phyloP scores from a whole-genome alignment of 108 stramenopile species.

The Skeletonema costatum region DNA sequence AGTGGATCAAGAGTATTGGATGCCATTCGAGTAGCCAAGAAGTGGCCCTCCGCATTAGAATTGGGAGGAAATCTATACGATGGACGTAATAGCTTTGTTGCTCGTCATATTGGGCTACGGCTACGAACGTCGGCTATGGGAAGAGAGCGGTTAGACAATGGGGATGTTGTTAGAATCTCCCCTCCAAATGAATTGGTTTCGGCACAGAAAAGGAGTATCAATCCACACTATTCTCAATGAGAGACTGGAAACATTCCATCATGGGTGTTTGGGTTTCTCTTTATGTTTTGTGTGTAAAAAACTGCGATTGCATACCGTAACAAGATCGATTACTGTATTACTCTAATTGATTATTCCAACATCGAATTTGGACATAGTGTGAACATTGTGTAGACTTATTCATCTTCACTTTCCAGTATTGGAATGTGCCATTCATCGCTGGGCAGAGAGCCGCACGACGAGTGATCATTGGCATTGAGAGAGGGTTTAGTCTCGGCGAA shows the following conservation, averaged over 20 bases:
- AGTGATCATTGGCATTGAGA: constrained; percentile 17
- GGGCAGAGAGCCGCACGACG: constrained; percentile 22
- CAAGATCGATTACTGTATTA: neutral
- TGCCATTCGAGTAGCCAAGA: constrained; percentile 66
- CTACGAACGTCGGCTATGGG: constrained; percentile 32
- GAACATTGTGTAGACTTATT: neutral
- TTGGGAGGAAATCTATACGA: constrained; percentile 16
- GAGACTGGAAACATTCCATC: neutral
- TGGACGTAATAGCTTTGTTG: constrained; percentile 19
- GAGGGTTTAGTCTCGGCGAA: constrained; percentile 11
- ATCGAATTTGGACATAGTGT: too few species aligned
- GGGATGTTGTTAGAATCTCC: constrained; percentile 66
- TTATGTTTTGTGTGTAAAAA: neutral
- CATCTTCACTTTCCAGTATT: neutral
- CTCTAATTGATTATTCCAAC: neutral
- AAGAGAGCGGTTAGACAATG: constrained; percentile 58
- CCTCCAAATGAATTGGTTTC: constrained; percentile 25
- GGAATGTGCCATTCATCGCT: constrained; percentile 38
- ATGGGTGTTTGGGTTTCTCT: neutral
- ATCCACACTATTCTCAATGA: neutral
- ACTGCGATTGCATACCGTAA: neutral
- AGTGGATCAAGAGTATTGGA: constrained; percentile 78
- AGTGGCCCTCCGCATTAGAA: constrained; percentile 15
- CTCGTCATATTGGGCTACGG: constrained; percentile 54
- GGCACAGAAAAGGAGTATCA: constrained; percentile 1